These are phyloP conservation scores for Alternaria infectoria DNA, from an alignment of 2,329 filamentous ascomycete genomes.

Conservation along the genomic window DNA sequence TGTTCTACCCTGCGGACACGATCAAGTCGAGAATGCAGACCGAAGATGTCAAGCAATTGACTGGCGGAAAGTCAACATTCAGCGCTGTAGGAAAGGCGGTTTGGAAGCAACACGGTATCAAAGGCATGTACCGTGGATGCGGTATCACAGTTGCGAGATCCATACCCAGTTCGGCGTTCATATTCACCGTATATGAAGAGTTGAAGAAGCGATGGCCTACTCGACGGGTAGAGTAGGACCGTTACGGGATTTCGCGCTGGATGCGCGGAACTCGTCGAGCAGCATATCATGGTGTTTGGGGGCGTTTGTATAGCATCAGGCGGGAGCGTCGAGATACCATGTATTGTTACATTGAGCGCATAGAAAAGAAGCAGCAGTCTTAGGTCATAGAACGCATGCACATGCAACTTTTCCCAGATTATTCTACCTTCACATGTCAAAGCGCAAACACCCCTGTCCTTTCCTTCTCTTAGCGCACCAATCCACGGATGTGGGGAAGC, in stretches of 20 bases:
- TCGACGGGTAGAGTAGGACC: slow-evolving; percentile 10
- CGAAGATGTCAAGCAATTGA: slow-evolving; percentile 66
- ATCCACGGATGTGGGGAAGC: slow-evolving; percentile 38
- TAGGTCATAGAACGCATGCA: slow-evolving; percentile 8
- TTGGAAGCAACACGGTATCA: slow-evolving; percentile 83
- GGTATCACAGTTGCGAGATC: slow-evolving; percentile 89
- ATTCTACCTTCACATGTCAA: slow-evolving; percentile 36
- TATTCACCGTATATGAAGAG: slow-evolving; percentile 93
- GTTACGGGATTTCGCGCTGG: neutral
- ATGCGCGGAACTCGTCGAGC: neutral
- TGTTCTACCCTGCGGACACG: slow-evolving; percentile 97
- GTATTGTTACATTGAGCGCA: slow-evolving; percentile 1
- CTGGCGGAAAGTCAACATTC: slow-evolving; percentile 69
- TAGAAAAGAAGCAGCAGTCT: neutral
- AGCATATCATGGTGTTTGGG: slow-evolving; percentile 11
- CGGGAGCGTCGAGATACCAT: slow-evolving; percentile 17
- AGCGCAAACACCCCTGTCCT: slow-evolving; percentile 19
- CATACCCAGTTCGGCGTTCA: slow-evolving; percentile 95
- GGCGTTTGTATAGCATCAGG: slow-evolving; percentile 13
- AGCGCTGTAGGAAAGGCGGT: slow-evolving; percentile 72
- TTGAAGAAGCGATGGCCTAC: slow-evolving; percentile 63
- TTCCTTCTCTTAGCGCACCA: slow-evolving; percentile 19
- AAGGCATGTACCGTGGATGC: slow-evolving; percentile 89
- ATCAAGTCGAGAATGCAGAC: slow-evolving; percentile 99
- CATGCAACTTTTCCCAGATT: slow-evolving; percentile 15